Percentiles rank a stretch among this genome's conserved stretches.
These are phyloP conservation scores for Vanderwaltozyma polyspora DNA, from an alignment of 805 yeast species.

Conservation along the genomic window DNA sequence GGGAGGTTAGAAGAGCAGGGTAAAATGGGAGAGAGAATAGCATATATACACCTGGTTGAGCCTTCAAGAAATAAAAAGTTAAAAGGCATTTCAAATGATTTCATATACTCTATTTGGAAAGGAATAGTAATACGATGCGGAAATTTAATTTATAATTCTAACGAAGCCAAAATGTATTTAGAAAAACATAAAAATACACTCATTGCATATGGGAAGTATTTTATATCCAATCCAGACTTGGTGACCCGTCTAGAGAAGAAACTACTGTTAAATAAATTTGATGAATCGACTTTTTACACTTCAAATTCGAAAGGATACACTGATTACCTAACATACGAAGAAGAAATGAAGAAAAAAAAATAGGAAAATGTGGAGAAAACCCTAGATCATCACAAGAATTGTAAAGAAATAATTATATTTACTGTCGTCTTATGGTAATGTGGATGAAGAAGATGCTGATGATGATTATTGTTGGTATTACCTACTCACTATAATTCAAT, in stretches of 20 bases:
- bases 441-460: too few species aligned
- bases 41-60: conserved; percentile 37
- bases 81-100: conserved; percentile 27
- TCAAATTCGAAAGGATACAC: conserved; percentile 31
- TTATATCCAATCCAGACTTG: conserved; percentile 47
- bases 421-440: too few species aligned
- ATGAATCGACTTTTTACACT: conserved; percentile 40
- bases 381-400: too few species aligned
- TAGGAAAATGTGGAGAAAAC: too few species aligned
- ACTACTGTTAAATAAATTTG: conserved; percentile 32
- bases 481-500: too few species aligned
- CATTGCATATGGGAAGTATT: conserved; percentile 36
- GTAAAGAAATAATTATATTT: too few species aligned
- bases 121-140: conserved; percentile 36
- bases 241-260: conserved; percentile 33
- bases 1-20: conserved; percentile 32
- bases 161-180: conserved; percentile 19
- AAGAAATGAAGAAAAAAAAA: conserved; percentile 17
- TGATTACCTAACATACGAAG: conserved; percentile 32
- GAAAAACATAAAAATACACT: conserved; percentile 34
- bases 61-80: conserved; percentile 30
- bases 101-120: conserved; percentile 33
- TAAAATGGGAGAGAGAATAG: conserved; percentile 27
- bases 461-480: too few species aligned
- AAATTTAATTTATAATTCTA: conserved; percentile 21